phyloP scores from a whole-genome alignment of 305 asterid genomes.

The Plantago coronopus region DNA sequence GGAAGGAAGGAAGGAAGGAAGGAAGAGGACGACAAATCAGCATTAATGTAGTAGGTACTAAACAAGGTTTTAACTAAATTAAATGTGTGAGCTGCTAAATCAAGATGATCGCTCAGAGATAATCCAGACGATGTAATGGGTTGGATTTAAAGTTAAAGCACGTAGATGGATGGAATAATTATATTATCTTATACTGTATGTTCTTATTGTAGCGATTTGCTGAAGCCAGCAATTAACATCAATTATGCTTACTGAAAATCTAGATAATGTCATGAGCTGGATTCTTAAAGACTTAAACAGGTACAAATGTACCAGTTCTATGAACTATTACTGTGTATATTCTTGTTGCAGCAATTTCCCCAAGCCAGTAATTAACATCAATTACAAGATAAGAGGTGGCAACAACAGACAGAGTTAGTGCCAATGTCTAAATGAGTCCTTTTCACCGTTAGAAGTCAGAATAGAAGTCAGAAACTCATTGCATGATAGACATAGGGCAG shows the following conservation, averaged over 20 bases:
- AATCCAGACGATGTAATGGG: constrained; percentile 6
- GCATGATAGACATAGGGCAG: constrained; percentile 14
- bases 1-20: not conserved
- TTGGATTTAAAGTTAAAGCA: constrained; percentile 11
- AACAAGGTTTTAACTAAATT: constrained; percentile 4
- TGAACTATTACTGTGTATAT: too few species aligned
- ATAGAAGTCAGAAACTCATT: constrained; percentile 11
- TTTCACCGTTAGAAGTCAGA: constrained; percentile 7
- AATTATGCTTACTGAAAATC: too few species aligned
- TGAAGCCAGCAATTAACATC: not conserved
- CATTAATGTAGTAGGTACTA: constrained; percentile 14
- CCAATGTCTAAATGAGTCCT: not conserved
- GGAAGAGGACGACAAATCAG: not conserved
- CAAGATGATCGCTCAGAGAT: constrained; percentile 9
- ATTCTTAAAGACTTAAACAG: too few species aligned
- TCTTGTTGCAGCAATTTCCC: constrained; percentile 9
- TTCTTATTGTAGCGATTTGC: constrained; percentile 9
- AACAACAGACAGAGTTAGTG: not conserved
- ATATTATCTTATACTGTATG: not conserved
- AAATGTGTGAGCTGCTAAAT: not conserved
- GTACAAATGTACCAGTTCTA: too few species aligned
- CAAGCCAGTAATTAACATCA: not conserved
- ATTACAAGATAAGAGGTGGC: not conserved
- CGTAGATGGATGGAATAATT: constrained; percentile 8
- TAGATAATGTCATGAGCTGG: too few species aligned